phyloP scores from a whole-genome alignment of 805 yeast species.

The Barnettozyma vustinii region DNA sequence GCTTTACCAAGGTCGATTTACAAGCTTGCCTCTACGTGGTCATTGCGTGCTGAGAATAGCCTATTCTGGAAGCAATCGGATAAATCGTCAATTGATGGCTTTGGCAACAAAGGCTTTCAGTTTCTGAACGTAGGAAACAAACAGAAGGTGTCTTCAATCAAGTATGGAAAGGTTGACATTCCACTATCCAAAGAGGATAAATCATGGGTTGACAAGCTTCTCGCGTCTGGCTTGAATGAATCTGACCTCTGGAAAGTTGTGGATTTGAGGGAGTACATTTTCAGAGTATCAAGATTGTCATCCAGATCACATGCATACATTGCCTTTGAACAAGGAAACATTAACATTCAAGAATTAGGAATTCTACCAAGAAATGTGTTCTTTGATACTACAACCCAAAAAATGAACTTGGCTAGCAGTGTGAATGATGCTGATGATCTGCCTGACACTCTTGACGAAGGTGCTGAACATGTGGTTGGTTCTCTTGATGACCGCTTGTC shows the following conservation, averaged over 20 bases:
- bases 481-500: conserved; percentile 10
- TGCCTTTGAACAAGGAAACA: conserved; percentile 11
- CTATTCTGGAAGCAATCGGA: conserved; percentile 71
- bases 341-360: conserved; percentile 29
- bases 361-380: conserved; percentile 48
- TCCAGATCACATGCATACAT: conserved; percentile 26
- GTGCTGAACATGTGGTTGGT: conserved; percentile 1
- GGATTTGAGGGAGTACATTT: conserved; percentile 61
- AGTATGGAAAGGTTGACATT: conserved; percentile 38
- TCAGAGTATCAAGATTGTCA: conserved; percentile 44
- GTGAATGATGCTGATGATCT: neutral
- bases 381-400: conserved; percentile 33
- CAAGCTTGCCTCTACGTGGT: conserved; percentile 66
- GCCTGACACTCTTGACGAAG: conserved; percentile 4
- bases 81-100: conserved; percentile 33
- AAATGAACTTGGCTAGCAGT: neutral
- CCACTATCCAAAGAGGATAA: conserved; percentile 62
- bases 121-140: conserved; percentile 21
- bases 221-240: conserved; percentile 67
- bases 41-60: conserved; percentile 54
- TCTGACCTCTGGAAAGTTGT: conserved; percentile 81
- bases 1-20: conserved; percentile 66
- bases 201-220: conserved; percentile 66
- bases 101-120: conserved; percentile 38
- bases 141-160: conserved; percentile 24